These are phyloP conservation scores for Calonectria crousiana DNA, from an alignment of 2,329 filamentous ascomycete species.

Conservation along the genomic window DNA sequence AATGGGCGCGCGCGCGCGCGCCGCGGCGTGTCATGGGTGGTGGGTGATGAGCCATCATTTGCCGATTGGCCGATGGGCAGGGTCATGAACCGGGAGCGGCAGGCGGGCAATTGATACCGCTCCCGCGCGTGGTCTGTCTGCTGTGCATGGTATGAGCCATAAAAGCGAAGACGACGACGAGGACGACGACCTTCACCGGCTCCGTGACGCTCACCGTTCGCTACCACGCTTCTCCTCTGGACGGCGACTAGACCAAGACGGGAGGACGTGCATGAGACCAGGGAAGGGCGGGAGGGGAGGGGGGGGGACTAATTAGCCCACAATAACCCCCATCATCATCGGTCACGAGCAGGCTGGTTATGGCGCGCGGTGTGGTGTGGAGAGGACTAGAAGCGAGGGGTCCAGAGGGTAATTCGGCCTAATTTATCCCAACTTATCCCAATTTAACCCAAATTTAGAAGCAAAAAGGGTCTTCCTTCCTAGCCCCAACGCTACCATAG, in stretches of 20 bases:
- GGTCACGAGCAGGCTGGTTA: neutral
- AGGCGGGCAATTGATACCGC: neutral
- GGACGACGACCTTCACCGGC: neutral
- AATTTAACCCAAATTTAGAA: conserved; percentile 23
- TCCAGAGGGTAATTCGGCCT: neutral
- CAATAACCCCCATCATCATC: neutral
- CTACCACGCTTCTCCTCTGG: neutral
- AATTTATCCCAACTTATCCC: neutral
- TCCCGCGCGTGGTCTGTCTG: neutral
- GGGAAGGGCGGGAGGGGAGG: neutral
- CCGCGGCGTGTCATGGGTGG: neutral
- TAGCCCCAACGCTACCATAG: neutral
- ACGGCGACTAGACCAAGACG: neutral
- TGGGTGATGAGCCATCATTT: neutral
- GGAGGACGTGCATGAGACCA: neutral
- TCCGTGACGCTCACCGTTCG: conserved; percentile 16
- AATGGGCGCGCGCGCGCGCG: neutral
- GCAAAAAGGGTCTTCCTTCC: neutral
- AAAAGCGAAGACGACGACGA: neutral
- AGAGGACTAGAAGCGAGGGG: neutral
- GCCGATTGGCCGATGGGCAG: neutral
- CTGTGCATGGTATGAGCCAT: neutral
- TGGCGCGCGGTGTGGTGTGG: neutral
- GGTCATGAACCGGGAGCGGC: neutral
- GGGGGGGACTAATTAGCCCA: conserved; percentile 9